phyloP scores from a whole-genome alignment of 2,329 filamentous ascomycete species.

The Geosmithia putterillii region DNA sequence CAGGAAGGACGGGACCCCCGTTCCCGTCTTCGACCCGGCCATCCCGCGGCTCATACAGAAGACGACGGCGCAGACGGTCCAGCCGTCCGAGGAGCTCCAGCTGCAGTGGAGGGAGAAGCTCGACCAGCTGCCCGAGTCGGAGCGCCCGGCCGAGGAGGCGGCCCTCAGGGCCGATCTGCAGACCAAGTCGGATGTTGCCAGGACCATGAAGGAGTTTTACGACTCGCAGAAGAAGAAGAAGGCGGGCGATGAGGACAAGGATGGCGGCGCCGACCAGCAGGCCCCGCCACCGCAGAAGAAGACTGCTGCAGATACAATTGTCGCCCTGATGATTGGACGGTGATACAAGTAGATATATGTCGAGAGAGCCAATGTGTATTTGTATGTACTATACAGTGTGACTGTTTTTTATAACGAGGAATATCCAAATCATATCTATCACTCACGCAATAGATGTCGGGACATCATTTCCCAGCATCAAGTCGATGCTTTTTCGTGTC shows the following conservation, averaged over 20 bases:
- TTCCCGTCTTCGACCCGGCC: conserved; percentile 47
- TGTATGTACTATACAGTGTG: background rate
- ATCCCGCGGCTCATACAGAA: conserved; percentile 31
- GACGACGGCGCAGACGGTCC: conserved; percentile 16
- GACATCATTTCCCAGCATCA: no score
- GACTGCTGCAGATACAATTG: background rate
- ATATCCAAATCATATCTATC: no score
- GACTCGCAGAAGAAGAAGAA: conserved; percentile 40
- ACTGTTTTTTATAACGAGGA: background rate
- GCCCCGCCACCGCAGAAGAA: background rate
- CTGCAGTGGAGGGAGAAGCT: conserved; percentile 40
- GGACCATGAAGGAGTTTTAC: conserved; percentile 40
- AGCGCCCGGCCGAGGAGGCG: conserved; percentile 50
- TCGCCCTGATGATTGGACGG: background rate
- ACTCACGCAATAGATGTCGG: no score
- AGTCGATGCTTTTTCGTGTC: no score
- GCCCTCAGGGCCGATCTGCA: conserved; percentile 51
- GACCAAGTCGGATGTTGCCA: conserved; percentile 47
- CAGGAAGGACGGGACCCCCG: conserved; percentile 44
- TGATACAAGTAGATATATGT: background rate
- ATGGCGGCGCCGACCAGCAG: background rate
- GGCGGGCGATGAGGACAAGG: background rate
- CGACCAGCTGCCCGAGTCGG: conserved; percentile 42
- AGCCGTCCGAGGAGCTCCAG: conserved; percentile 32
- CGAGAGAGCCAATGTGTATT: background rate